Evolutionary conservation across 768 basidiomycete genomes (phyloP), one percentile per base, ranked within the genome.

Genomic region (Leccinum variicolor): DNA sequence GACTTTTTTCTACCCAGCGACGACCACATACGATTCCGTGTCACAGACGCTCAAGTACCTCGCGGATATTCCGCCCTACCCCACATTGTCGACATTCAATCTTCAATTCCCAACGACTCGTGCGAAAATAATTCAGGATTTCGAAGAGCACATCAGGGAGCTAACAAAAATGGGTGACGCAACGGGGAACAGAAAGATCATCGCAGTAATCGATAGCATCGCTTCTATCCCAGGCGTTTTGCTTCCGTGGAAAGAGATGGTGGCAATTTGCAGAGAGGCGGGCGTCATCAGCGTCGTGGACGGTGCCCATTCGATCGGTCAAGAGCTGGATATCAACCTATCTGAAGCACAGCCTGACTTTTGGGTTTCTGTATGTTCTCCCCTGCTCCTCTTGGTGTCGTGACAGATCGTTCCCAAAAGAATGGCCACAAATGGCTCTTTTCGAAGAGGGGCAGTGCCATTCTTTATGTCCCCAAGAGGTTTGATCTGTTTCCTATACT

Each of bases 361-460:
- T 66, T 92, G 85, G 85, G 74, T 87, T 23, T 86, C 89, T 33
- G 89, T 90, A 59, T 23, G 82, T 75, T 4, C 3, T 17, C 45
- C 21, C 29, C 15, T 33, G 23, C 28, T 28, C 36, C 14, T 3
- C n/a, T 19, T 11, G 21, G 36, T 6, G 17, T 50, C 25, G 19
- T 50, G 26, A 45, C 25, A 33, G 3, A 14, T 8, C 54, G 23
- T 36, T 43, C 10, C 31, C 5, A 2, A 14, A 53, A 90, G 84
- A 92, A 92, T 64, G 88, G 87, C 62, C 89, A 94, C 72, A 94
- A 94, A 71, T 95, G 93, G 92, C 73, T 93, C 2, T 85, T 79
- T 63, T 78, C 83, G 3, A 87, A 90, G 68, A 80, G 92, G 6
- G 76, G 83, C 1, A 84, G 79, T 47, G 84, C 89, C 0, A 75